A percentile compares a stretch with the other conserved stretches of the same genome.
These are phyloP conservation scores for Conticribra weissflogii DNA, from an alignment of 108 stramenopile species.

Conservation along the genomic window DNA sequence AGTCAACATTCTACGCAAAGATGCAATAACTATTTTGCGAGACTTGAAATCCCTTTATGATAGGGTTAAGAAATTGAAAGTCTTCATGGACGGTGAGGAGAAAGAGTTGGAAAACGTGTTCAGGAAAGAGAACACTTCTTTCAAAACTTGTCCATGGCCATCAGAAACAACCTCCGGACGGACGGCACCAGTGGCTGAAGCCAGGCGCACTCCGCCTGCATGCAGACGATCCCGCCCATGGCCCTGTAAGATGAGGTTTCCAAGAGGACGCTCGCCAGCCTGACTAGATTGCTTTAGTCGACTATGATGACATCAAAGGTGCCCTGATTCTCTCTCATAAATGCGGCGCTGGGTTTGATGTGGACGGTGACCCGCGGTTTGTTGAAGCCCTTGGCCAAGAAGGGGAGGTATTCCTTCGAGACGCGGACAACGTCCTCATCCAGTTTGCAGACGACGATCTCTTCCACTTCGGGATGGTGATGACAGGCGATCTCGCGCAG, in stretches of 20 bases:
- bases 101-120: too few species aligned
- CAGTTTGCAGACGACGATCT: slow-evolving; percentile 96
- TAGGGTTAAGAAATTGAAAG: too few species aligned
- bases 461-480: slow-evolving; percentile 86
- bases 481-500: slow-evolving; percentile 92
- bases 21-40: too few species aligned
- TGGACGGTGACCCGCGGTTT: slow-evolving; percentile 91
- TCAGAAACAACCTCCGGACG: slow-evolving; percentile 70
- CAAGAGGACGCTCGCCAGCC: slow-evolving; percentile 95
- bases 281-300: slow-evolving; percentile 92
- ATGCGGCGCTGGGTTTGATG: slow-evolving; percentile 88
- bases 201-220: slow-evolving; percentile 99
- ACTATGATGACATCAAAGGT: slow-evolving; percentile 91
- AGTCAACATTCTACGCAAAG: too few species aligned
- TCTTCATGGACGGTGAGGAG: too few species aligned
- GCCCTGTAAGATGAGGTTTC: slow-evolving; percentile 93
- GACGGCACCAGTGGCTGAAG: slow-evolving; percentile 79
- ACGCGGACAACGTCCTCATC: slow-evolving; percentile 85
- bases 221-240: slow-evolving; percentile 95
- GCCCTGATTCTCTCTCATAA: slow-evolving; percentile 81
- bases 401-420: slow-evolving; percentile 83
- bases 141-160: too few species aligned
- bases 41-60: too few species aligned
- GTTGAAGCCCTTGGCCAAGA: slow-evolving; percentile 88
- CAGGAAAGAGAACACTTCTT: too few species aligned